phyloP scores from a whole-genome alignment of 2,329 filamentous ascomycete genomes.

The Trichoderma lentiforme region DNA sequence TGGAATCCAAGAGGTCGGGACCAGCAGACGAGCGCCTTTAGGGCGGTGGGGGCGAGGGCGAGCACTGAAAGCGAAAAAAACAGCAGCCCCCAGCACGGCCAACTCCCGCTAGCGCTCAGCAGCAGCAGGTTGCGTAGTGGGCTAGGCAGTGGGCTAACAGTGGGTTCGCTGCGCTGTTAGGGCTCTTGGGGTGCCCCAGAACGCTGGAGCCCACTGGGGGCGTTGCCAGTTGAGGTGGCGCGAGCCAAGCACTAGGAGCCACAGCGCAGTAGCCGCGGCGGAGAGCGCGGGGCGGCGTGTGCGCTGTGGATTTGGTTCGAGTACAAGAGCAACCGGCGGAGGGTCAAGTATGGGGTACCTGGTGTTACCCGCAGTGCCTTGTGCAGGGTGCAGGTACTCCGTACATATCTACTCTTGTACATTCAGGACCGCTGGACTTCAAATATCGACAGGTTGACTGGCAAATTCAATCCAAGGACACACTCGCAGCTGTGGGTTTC shows the following conservation, averaged over 20 bases:
- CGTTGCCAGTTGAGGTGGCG: background rate
- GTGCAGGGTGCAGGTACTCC: background rate
- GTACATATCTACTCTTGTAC: background rate
- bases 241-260: constrained; percentile 2
- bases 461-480: background rate
- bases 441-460: background rate
- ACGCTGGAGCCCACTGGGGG: background rate
- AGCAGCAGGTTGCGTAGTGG: constrained; percentile 2
- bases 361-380: background rate
- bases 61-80: background rate
- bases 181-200: background rate
- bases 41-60: constrained; percentile 1
- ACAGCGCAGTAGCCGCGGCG: constrained; percentile 16
- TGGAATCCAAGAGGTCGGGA: constrained; percentile 17
- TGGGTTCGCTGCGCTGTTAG: constrained; percentile 5
- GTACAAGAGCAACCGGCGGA: background rate
- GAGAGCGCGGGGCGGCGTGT: constrained; percentile 19
- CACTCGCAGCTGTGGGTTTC: background rate
- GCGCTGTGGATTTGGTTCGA: background rate
- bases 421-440: background rate
- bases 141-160: constrained; percentile 9
- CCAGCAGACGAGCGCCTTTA: background rate
- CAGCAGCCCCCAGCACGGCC: constrained; percentile 7
- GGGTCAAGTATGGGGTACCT: background rate
- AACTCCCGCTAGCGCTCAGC: constrained; percentile 17